Conservation (phyloP, 768 basidiomycete species). For the Tricholoma matsutake region DNA sequence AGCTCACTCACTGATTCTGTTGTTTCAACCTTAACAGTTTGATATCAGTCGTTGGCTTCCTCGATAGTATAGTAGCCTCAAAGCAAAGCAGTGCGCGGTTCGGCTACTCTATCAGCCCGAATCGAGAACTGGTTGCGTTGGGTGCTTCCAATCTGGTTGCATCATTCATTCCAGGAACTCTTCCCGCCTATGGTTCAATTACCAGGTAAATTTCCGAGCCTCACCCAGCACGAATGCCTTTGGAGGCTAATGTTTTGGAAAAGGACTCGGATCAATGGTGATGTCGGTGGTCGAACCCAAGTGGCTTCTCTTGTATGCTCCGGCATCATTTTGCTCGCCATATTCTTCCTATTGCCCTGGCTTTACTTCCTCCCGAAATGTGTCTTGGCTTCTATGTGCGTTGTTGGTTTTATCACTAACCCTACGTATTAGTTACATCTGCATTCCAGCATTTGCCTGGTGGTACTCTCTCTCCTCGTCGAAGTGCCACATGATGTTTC, state of each 20-base stretch:
- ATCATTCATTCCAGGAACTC: slow-evolving; percentile 82
- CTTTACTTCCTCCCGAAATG: slow-evolving; percentile 88
- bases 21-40: slow-evolving; percentile 40
- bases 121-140: slow-evolving; percentile 92
- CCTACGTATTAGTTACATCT: not conserved
- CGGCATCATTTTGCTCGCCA: slow-evolving; percentile 70
- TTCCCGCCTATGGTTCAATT: slow-evolving; percentile 92
- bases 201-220: slow-evolving; percentile 55
- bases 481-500: slow-evolving; percentile 86
- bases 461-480: slow-evolving; percentile 78
- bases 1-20: not conserved
- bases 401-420: slow-evolving; percentile 13
- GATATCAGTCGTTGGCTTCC: slow-evolving; percentile 82
- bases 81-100: slow-evolving; percentile 88
- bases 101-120: slow-evolving; percentile 87
- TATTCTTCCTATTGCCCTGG: slow-evolving; percentile 86
- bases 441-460: slow-evolving; percentile 65
- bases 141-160: slow-evolving; percentile 78
- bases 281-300: slow-evolving; percentile 86
- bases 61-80: slow-evolving; percentile 94
- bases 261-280: slow-evolving; percentile 85
- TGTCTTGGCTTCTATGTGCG: slow-evolving; percentile 84
- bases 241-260: not conserved
- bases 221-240: slow-evolving; percentile 5
- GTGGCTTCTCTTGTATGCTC: slow-evolving; percentile 84